These are phyloP conservation scores for Aspergillus carbonarius DNA, from an alignment of 2,329 filamentous ascomycete genomes.

Conservation along the genomic window DNA sequence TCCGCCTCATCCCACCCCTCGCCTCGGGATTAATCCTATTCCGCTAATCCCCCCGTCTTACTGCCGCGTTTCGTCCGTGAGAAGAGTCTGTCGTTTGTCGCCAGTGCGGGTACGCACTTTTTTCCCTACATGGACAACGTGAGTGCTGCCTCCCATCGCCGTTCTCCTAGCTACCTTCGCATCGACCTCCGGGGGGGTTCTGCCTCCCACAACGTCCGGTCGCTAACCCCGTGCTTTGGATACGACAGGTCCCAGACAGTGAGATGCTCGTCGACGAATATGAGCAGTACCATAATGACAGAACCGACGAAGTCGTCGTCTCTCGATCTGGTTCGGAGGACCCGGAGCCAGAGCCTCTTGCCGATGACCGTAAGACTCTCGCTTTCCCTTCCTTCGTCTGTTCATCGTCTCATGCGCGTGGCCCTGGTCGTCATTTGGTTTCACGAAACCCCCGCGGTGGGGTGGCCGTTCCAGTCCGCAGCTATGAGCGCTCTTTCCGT, in stretches of 20 bases:
- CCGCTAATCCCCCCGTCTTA: constrained; percentile 6
- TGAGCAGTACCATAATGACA: constrained; percentile 61
- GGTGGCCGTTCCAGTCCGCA: constrained; percentile 3
- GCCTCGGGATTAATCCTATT: background rate
- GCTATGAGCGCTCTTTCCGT: background rate
- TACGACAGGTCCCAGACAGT: constrained; percentile 53
- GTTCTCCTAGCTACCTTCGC: background rate
- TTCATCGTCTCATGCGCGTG: background rate
- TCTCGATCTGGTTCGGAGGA: constrained; percentile 60
- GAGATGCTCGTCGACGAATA: constrained; percentile 63
- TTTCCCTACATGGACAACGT: constrained; percentile 47
- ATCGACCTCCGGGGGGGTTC: background rate
- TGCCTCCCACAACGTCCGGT: background rate
- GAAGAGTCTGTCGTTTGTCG: constrained; percentile 26
- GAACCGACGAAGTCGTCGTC: constrained; percentile 62
- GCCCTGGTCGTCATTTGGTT: background rate
- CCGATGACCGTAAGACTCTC: constrained; percentile 55
- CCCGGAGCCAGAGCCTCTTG: constrained; percentile 55
- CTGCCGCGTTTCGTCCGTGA: constrained; percentile 14
- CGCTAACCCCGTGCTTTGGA: constrained; percentile 16
- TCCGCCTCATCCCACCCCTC: constrained; percentile 3
- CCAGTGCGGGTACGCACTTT: constrained; percentile 36
- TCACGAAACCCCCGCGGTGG: constrained; percentile 12
- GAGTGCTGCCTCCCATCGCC: constrained; percentile 24
- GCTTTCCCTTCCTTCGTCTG: background rate